These are phyloP conservation scores for Areca catechu DNA, from an alignment of 176 grass and related monocot species.

Conservation along the genomic window DNA sequence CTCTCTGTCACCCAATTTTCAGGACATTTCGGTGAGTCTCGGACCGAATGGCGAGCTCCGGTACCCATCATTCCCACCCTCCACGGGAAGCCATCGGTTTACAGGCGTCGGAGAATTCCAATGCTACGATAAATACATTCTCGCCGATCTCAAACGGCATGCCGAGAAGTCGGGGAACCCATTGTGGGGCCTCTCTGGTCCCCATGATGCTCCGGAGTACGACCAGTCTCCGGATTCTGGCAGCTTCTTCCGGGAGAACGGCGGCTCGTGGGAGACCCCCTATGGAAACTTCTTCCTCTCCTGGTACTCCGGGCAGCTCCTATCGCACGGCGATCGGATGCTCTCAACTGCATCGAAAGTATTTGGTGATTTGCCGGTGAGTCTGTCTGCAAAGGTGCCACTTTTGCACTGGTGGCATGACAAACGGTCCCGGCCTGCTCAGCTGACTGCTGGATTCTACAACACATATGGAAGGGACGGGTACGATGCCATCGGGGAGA, in stretches of 20 bases:
- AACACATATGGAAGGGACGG: slow-evolving; percentile 47
- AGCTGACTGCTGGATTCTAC: slow-evolving; percentile 65
- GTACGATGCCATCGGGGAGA: slow-evolving; percentile 49
- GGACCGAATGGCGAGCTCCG: slow-evolving; percentile 76
- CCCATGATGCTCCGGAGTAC: slow-evolving; percentile 60
- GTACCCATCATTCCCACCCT: slow-evolving; percentile 70
- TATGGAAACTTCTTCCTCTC: slow-evolving; percentile 94
- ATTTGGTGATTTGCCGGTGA: slow-evolving; percentile 37
- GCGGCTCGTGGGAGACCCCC: slow-evolving; percentile 54
- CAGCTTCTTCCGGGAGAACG: slow-evolving; percentile 55
- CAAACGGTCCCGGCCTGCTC: slow-evolving; percentile 45
- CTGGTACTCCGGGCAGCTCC: slow-evolving; percentile 67
- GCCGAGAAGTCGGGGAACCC: slow-evolving; percentile 26
- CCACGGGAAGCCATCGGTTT: slow-evolving; percentile 22
- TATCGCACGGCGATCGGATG: slow-evolving; percentile 57
- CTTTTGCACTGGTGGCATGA: slow-evolving; percentile 67
- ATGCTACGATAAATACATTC: slow-evolving; percentile 91
- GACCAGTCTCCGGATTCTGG: slow-evolving; percentile 36
- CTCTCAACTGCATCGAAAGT: slow-evolving; percentile 37
- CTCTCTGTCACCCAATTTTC: background rate
- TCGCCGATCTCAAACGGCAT: slow-evolving; percentile 28
- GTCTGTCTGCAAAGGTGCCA: slow-evolving; percentile 67
- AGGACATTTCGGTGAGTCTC: slow-evolving; percentile 73
- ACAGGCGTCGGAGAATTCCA: slow-evolving; percentile 80
- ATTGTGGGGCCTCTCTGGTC: slow-evolving; percentile 53